Base-by-base conservation (phyloP, 768 basidiomycete genomes). In the Kondoa subrosea region DNA sequence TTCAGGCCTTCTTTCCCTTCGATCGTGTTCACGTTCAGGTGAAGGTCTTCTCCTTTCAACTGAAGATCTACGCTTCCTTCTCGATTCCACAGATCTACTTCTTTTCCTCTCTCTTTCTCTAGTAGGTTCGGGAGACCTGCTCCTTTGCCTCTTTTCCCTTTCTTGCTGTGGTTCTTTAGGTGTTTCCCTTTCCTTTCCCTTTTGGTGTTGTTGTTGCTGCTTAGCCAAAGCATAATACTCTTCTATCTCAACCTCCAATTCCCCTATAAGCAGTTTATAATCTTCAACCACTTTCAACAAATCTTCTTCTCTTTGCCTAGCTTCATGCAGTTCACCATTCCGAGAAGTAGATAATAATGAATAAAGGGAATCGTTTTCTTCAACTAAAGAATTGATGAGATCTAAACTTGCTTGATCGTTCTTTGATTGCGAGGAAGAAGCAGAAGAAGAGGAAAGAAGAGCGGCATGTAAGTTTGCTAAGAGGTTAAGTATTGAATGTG, bases 331-430 rank as follows among this genome's bases (percentile, higher is more conserved):
- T 8, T n/a, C 3, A 8, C 12, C n/a, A 12, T 27, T 3, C 29
- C 33, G 15, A 16, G 26, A 27, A 8, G 61, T 63, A 32, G 26
- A 63, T 15, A 63, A 16, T 32, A 63, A 16, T 3, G 26, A 3
- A 33, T 63, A 63, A 16, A 63, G 61, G 17, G 27, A 3, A 12
- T 63, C 61, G 61, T 63, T 63, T 32, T 63, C 61, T 50, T 50
- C 40, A 8, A 50, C 40, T 8, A 50, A 21, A 21, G 40, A 8
- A 21, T 50, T 50, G 40, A 50, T 50, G 40, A 50, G 40, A 8
- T 50, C 40, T 50, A 50, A 21, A 8, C 12, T 50, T 8, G 40
- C 40, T 50, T n/a, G n/a, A n/a, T 50, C 40, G 40, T 21, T 50
- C 40, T 8, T 50, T 50, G 40, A 50, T 50, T 8, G 40, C 8